Conservation (phyloP, 148 eudicot species). For the Heliamphora exappendiculata region DNA sequence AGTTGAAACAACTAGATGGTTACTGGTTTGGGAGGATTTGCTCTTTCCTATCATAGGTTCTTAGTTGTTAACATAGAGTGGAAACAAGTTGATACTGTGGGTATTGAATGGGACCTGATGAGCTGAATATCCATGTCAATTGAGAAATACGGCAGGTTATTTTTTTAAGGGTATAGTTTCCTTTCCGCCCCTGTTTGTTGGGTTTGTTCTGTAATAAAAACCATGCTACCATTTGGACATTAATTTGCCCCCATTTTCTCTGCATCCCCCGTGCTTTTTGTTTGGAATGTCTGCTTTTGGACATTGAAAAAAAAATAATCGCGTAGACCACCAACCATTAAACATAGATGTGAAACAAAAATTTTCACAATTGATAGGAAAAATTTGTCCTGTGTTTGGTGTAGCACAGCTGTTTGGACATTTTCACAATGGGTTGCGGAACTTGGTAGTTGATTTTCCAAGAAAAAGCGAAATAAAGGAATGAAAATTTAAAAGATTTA, state of each 20-base stretch:
- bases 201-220: background rate
- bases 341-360: too few species aligned
- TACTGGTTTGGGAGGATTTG: background rate
- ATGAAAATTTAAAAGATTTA: too few species aligned
- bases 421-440: too few species aligned
- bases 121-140: too few species aligned
- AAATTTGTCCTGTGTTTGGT: too few species aligned
- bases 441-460: too few species aligned
- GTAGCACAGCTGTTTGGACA: too few species aligned
- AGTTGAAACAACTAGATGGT: background rate
- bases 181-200: background rate
- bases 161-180: background rate
- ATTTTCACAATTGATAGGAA: too few species aligned
- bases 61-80: background rate
- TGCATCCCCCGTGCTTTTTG: background rate
- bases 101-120: background rate
- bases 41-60: background rate
- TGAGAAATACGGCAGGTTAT: background rate
- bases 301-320: too few species aligned
- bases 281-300: constrained; percentile 4
- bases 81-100: background rate
- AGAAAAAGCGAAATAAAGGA: too few species aligned
- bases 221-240: background rate
- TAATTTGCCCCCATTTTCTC: background rate
- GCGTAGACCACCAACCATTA: too few species aligned